Evolutionary conservation across 129 eudicot species (phyloP), one percentile per base, ranked within the genome.

Genomic region (Glebionis coronaria): DNA sequence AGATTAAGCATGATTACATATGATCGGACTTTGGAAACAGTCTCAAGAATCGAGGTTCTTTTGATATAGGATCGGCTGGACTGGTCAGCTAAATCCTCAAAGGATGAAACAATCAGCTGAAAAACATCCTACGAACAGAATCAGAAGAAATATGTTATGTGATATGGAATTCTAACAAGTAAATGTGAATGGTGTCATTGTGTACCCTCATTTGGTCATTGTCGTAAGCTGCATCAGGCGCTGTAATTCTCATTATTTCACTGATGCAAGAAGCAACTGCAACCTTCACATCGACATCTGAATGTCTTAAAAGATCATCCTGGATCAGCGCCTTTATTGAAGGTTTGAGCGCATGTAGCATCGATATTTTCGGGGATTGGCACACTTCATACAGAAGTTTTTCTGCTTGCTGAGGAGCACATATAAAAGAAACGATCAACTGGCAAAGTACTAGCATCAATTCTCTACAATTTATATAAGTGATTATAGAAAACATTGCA

Each of bases 1-100:
- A 94, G 82, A 80, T 94, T 97, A 76, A 94, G 74, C 99, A 94
- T 94, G 65, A 94, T 82, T 47, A 94, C 95, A 73, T 95, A 94
- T 44, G 99, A 85, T 78, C 95, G 89, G 61, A 90, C 97, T 78
- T 84, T 94, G 19, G 95, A 84, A 72, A 94, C 93, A 12, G 93
- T 94, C 61, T 94, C 97, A 50, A 94, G 99, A 58, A 94, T 85
- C 4, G 81, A 49, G 40, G 81, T 83, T 68, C 97, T 82, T 78
- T 85, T 94, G 49, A n/a, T 50, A 71, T 82, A 79, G 14, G 99
- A 94, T 35, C 88, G 79, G 67, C 95, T 89, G 67, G 90, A 79
- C 75, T 44, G 67, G 63, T 94, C 94, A 12, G 82, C 65, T 76
- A 94, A 77, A 66, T 81, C 78, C 78, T 83, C 87, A 75, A 94